Percentiles rank a stretch among this genome's conserved stretches.
phyloP scores from a whole-genome alignment of 2,329 filamentous ascomycete genomes.

The Beauveria australis region DNA sequence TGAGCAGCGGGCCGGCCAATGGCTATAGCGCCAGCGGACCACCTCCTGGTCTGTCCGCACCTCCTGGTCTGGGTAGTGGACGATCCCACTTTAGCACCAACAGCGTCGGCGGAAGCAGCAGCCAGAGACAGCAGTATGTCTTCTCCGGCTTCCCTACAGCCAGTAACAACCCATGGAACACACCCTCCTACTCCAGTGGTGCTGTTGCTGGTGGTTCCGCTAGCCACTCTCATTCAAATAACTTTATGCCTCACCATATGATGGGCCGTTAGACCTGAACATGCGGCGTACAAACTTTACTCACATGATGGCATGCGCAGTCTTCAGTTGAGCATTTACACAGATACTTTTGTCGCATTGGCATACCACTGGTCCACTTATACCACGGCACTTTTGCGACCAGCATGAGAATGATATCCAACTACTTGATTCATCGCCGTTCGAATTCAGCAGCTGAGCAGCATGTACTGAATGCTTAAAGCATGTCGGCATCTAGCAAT shows the following conservation, averaged over 20 bases:
- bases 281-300: neutral
- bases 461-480: neutral
- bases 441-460: neutral
- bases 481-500: neutral
- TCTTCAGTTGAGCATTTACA: neutral
- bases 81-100: conserved; percentile 13
- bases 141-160: conserved; percentile 15
- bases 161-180: conserved; percentile 19
- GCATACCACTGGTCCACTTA: neutral
- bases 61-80: conserved; percentile 54
- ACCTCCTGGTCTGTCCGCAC: conserved; percentile 70
- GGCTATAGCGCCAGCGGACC: conserved; percentile 66
- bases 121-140: neutral
- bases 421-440: neutral
- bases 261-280: conserved; percentile 10
- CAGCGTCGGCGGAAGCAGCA: neutral
- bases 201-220: neutral
- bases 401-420: neutral
- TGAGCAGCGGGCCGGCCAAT: conserved; percentile 31
- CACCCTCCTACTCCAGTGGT: conserved; percentile 16
- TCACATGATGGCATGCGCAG: neutral
- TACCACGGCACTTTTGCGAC: neutral
- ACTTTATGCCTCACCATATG: conserved; percentile 9
- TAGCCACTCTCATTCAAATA: neutral
- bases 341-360: neutral